A percentile compares a stretch with the other conserved stretches of the same genome.
These are phyloP conservation scores for Hevea brasiliensis DNA, from an alignment of 345 rosid species.

Conservation along the genomic window DNA sequence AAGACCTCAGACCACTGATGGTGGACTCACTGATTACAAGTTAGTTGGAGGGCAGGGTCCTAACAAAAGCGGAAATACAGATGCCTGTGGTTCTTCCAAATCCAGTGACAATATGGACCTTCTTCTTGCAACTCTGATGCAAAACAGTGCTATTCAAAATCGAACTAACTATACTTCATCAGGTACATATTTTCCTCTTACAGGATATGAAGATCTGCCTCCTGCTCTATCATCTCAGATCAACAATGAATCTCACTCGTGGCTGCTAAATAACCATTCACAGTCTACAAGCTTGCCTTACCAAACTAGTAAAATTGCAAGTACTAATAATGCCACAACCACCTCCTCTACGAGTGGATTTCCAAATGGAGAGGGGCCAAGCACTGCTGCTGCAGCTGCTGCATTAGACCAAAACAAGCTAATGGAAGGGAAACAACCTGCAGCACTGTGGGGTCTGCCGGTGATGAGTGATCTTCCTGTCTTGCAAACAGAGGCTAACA, in stretches of 20 bases:
- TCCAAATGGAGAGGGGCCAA: no score
- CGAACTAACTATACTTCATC: neutral
- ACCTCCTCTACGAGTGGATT: neutral
- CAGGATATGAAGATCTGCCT: constrained; percentile 7
- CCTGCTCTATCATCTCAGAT: neutral
- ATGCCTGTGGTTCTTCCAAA: constrained; percentile 1
- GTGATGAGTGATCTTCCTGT: constrained; percentile 1
- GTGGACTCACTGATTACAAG: neutral
- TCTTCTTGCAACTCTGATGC: constrained; percentile 17
- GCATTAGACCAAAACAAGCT: no score
- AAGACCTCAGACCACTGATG: neutral
- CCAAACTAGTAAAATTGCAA: neutral
- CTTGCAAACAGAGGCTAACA: neutral
- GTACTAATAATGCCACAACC: neutral
- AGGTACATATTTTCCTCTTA: constrained; percentile 17
- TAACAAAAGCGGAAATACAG: constrained; percentile 5
- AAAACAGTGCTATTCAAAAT: constrained; percentile 15
- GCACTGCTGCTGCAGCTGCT: no score
- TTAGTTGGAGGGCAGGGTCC: neutral
- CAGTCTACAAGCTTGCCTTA: neutral
- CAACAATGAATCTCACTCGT: neutral
- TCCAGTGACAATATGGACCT: constrained; percentile 10
- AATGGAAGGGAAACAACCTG: no score
- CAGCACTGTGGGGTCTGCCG: constrained; percentile 5
- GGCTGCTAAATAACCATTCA: neutral